These are phyloP conservation scores for Phytopythium montanum DNA, from an alignment of 352 stramenopile genomes.

Conservation along the genomic window DNA sequence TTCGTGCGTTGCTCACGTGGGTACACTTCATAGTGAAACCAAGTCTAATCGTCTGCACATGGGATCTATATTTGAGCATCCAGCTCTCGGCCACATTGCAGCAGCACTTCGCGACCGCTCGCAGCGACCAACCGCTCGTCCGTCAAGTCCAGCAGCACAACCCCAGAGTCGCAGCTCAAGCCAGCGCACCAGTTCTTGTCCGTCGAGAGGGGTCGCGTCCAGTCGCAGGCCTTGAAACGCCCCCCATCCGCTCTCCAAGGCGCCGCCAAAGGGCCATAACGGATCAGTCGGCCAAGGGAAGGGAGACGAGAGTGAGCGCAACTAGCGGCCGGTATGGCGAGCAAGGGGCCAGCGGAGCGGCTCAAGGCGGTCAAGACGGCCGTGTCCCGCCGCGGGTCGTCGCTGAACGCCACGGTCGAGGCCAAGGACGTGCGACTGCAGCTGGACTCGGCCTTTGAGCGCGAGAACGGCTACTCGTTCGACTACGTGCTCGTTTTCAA, in stretches of 20 bases:
- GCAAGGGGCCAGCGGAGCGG: conserved; percentile 18
- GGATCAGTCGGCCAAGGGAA: background rate
- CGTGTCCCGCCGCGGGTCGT: conserved; percentile 57
- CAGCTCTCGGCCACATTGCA: background rate
- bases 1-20: background rate
- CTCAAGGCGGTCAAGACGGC: conserved; percentile 62
- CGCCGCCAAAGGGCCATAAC: too few relatives aligned
- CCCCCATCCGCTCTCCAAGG: too few relatives aligned
- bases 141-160: background rate
- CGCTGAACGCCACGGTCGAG: conserved; percentile 58
- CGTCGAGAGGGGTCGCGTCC: background rate
- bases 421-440: conserved; percentile 60
- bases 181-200: too few relatives aligned
- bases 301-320: background rate
- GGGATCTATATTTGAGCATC: conserved; percentile 1
- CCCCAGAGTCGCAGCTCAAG: too few relatives aligned
- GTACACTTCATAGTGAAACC: background rate
- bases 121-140: too few relatives aligned
- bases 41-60: background rate
- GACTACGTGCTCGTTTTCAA: conserved; percentile 84
- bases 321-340: conserved; percentile 22
- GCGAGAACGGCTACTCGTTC: conserved; percentile 71
- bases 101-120: background rate
- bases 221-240: background rate
- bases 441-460: conserved; percentile 58